Evolutionary conservation across 345 rosid species (phyloP).

Genomic region (Eucalyptus viminalis): DNA sequence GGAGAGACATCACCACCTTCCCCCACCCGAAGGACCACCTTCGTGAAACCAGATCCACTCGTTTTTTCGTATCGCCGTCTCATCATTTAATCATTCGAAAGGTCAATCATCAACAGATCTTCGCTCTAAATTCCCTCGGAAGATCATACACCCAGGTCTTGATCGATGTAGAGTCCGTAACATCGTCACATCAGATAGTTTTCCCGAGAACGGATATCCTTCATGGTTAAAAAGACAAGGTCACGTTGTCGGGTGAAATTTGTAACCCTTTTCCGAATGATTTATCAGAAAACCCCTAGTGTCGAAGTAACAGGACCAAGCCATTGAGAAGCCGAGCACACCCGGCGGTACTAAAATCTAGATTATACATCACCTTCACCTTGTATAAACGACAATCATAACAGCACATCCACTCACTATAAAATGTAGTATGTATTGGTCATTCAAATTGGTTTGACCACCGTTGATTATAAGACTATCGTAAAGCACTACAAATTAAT

Average conservation of each 20-base stretch:
- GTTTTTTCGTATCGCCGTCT: not conserved
- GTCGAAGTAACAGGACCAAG: not conserved
- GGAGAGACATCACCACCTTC: not conserved
- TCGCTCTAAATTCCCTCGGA: not conserved
- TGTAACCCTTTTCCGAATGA: not conserved
- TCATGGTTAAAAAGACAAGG: not conserved
- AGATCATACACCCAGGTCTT: not conserved
- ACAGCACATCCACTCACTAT: not conserved
- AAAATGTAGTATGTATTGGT: not conserved
- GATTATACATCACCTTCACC: not conserved
- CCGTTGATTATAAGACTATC: fast-evolving
- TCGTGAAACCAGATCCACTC: not conserved
- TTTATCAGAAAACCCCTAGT: not conserved
- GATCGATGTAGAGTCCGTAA: not conserved
- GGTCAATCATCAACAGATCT: not conserved
- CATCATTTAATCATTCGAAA: not conserved
- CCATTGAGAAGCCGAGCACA: not conserved
- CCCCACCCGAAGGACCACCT: not conserved
- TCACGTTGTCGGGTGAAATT: not conserved
- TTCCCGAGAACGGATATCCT: not conserved
- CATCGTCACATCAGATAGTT: not conserved
- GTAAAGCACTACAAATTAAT: fast-evolving
- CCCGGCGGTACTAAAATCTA: fast-evolving
- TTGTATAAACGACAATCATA: not conserved
- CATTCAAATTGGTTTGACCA: fast-evolving